Evolutionary conservation across 2,329 filamentous ascomycete genomes (phyloP).

Genomic region (Trichophyton equinum): DNA sequence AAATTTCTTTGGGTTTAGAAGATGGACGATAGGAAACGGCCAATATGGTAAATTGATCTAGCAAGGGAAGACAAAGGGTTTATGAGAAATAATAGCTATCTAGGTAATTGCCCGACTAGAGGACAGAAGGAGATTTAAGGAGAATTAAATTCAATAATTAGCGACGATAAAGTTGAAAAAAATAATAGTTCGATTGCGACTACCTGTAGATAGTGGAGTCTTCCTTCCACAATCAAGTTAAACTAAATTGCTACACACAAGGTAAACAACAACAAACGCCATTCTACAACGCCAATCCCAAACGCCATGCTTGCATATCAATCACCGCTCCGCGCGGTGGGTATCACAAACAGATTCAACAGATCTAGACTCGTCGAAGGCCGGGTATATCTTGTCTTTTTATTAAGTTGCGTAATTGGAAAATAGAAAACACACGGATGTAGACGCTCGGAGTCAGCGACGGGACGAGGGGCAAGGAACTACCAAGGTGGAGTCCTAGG

Average conservation of each 20-base stretch:
- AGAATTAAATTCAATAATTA: no score
- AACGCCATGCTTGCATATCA: not conserved
- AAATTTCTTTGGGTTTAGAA: not conserved
- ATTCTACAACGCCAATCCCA: slow-evolving; percentile 30
- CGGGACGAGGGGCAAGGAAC: no score
- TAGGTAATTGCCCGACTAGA: no score
- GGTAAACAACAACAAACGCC: not conserved
- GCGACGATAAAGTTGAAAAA: no score
- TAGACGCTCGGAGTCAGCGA: no score
- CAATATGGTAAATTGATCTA: not conserved
- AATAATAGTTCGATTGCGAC: not conserved
- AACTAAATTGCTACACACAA: not conserved
- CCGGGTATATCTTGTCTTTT: not conserved
- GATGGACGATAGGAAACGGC: not conserved
- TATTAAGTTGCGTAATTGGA: not conserved
- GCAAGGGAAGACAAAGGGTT: not conserved
- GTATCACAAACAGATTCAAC: not conserved
- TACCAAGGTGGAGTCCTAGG: no score
- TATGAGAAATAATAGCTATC: no score
- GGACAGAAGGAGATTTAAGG: no score
- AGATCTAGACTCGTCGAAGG: no score
- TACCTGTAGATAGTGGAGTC: not conserved
- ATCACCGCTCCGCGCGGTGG: not conserved
- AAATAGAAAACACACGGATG: no score
- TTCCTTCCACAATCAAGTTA: not conserved